Conservation (phyloP, 768 basidiomycete genomes). For the Boletus edulis region DNA sequence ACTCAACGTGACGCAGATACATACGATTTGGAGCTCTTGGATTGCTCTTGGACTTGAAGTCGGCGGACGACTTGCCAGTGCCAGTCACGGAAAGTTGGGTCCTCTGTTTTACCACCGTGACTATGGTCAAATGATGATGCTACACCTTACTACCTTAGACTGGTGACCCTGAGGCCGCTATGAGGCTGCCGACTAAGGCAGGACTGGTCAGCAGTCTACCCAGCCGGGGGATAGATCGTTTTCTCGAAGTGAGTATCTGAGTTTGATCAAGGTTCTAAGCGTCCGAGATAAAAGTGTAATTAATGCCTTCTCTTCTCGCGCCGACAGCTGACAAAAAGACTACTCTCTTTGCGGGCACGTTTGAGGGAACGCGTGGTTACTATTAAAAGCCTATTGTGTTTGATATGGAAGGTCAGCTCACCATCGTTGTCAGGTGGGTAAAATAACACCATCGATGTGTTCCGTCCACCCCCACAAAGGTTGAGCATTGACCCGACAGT, state of each 20-base stretch:
- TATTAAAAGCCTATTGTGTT: not conserved
- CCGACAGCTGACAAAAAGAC: not conserved
- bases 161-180: too few species aligned
- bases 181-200: too few species aligned
- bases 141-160: too few species aligned
- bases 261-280: too few species aligned
- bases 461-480: not conserved
- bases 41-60: slow-evolving; percentile 29
- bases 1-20: slow-evolving; percentile 30
- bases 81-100: too few species aligned
- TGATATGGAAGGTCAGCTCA: not conserved
- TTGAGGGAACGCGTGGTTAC: not conserved
- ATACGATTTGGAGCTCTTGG: slow-evolving; percentile 36
- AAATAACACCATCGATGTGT: not conserved
- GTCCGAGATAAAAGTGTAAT: not conserved
- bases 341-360: slow-evolving; percentile 6
- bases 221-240: too few species aligned
- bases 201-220: too few species aligned
- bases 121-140: too few species aligned
- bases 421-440: slow-evolving; percentile 9
- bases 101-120: too few species aligned
- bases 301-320: not conserved
- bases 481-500: not conserved
- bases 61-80: slow-evolving; percentile 35
- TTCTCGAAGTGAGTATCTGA: too few species aligned